Evolutionary conservation across 1,284 basidiomycete genomes (phyloP), one percentile per base, ranked within the genome.

Genomic region (Testicularia cyperi): DNA sequence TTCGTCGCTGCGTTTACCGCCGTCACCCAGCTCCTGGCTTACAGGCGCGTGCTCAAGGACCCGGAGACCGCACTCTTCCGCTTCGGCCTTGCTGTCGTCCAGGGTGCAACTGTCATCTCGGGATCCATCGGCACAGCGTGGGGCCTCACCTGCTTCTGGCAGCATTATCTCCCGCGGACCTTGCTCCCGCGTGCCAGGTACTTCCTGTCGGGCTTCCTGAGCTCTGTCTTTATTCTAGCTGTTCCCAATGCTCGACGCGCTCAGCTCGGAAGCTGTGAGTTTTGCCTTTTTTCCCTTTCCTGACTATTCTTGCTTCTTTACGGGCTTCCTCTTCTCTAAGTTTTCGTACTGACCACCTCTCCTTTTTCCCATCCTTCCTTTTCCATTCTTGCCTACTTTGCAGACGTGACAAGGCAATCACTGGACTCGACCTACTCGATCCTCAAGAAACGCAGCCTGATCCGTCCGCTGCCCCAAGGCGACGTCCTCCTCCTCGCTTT

Each of bases 71-170:
- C 66, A 15, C 40, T 72, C 8, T 70, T 72, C 60, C 38, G 40
- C 16, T 69, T 65, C 28, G 53, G 32, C 3, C 35, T 65, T 16
- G 51, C 65, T 5, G 52, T 64, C 6, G 31, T 65, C 2, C 70
- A 72, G 38, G 70, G 68, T n/a, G 70, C 70, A 0, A 71, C 70
- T 9, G 55, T 72, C 18, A 69, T 72, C 24, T 60, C 47, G 6
- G 70, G 70, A 4, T 43, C 37, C 15, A 69, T 72, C 27, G 64
- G 68, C 3, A 63, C 68, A 4, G 66, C 66, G 0, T 72, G 70
- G 70, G 69, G 54, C 7, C 25, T 70, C 1, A 64, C 49, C 5
- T 72, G 70, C 41, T 53, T 69, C 23, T 70, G 65, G 45, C 70
- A 72, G 32, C 60, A 69, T 14, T 71, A 64, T 16, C 58, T 72